These are phyloP conservation scores for Grammothele lineata DNA, from an alignment of 768 basidiomycete species.

Conservation along the genomic window DNA sequence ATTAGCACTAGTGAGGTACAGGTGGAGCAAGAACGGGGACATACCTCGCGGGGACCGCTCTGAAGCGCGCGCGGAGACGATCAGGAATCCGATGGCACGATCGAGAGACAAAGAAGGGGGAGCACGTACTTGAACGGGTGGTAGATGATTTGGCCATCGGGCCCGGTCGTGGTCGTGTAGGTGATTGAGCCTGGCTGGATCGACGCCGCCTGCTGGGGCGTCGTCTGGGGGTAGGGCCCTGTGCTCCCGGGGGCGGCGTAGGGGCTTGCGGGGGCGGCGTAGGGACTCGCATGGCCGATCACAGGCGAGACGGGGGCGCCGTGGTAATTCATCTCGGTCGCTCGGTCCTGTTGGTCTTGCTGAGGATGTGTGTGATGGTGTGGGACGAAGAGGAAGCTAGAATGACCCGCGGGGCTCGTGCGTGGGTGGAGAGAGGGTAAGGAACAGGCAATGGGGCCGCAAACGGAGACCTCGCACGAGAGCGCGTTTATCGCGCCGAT, in stretches of 20 bases:
- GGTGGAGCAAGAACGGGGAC: conserved; percentile 7
- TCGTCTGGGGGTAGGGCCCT: conserved; percentile 11
- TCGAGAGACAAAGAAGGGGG: not conserved
- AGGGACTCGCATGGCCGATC: not conserved
- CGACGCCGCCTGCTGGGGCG: conserved; percentile 29
- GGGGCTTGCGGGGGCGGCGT: not conserved
- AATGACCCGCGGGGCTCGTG: not conserved
- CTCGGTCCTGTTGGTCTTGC: too few species aligned
- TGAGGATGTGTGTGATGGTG: too few species aligned
- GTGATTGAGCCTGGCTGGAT: conserved; percentile 68
- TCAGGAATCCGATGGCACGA: not conserved
- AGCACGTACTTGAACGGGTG: conserved; percentile 67
- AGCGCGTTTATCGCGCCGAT: conserved; percentile 12
- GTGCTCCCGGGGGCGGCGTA: conserved; percentile 8
- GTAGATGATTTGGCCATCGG: conserved; percentile 62
- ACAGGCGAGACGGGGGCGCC: not conserved
- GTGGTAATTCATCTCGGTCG: not conserved
- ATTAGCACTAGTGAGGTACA: not conserved
- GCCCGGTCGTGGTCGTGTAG: conserved; percentile 60
- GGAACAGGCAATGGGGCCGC: not conserved
- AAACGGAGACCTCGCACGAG: not conserved
- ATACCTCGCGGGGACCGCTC: conserved; percentile 74
- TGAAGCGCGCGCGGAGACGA: conserved; percentile 24
- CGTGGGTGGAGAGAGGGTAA: not conserved
- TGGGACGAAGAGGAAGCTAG: not conserved